Evolutionary conservation across 805 yeast genomes (phyloP), one percentile per base, ranked within the genome.

Genomic region (Huiozyma sinensis): DNA sequence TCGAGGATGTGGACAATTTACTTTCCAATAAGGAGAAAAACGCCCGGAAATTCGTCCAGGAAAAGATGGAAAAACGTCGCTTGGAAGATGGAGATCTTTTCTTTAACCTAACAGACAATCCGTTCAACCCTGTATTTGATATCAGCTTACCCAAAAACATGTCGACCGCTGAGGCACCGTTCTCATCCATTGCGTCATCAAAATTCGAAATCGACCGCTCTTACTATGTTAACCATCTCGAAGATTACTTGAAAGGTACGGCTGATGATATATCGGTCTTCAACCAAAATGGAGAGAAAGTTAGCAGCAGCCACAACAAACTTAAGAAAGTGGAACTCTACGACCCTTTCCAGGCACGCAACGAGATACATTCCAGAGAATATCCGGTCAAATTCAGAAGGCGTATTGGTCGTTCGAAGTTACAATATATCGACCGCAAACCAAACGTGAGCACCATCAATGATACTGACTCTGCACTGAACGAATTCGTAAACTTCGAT

Each of bases 41-140:
- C 6, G 81, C 89, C 48, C 79, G 80, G 49, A 75, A 79, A 44
- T 94, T 86, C n/a, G 95, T 92, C 40, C 76, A 79, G 49, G 95
- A 86, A 52, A 84, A 86, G 60, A 71, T 90, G 63, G 77, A 76
- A 41, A 81, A 83, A 49, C 69, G 94, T 37, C 76, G 78, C 44
- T 58, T 77, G 51, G 73, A 80, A 49, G 76, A 72, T 48, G 89
- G 83, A 56, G 73, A 72, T 49, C 85, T 83, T 0, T 89, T 81
- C 76, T 75, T 83, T 51, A 92, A 92, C 57, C 70, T 83, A 42
- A 84, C 96, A 3, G 95, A 88, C 65, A 89, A 84, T 65, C 82
- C 92, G 11, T 77, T 76, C 56, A 83, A 81, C 56, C 96, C 97
- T 10, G 79, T 74, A 44, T 81, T 86, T 60, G 79, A 84, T 49